A percentile compares a stretch with the other conserved stretches of the same genome.
phyloP scores from a whole-genome alignment of 1,284 basidiomycete species.

The Malassezia slooffiae region DNA sequence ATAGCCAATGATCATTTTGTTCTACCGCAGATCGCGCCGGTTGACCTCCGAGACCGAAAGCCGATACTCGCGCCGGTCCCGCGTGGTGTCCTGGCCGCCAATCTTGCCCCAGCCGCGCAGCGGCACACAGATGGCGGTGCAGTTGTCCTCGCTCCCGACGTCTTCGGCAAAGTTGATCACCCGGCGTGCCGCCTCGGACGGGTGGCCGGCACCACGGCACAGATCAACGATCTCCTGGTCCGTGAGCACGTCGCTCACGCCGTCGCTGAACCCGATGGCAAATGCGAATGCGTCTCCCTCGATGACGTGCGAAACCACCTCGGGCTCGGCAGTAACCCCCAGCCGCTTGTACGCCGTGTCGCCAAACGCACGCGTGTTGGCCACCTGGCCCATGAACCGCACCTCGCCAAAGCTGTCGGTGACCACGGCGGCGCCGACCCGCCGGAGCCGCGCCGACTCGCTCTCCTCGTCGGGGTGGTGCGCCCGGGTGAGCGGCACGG shows the following conservation, averaged over 20 bases:
- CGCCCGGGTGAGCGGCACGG: slow-evolving; percentile 55
- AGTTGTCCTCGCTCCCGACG: slow-evolving; percentile 74
- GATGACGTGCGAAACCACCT: slow-evolving; percentile 69
- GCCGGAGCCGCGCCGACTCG: slow-evolving; percentile 71
- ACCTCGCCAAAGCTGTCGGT: slow-evolving; percentile 92
- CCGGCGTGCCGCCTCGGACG: slow-evolving; percentile 65
- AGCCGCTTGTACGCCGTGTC: slow-evolving; percentile 72
- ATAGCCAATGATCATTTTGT: too few species aligned
- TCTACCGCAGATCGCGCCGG: too few species aligned
- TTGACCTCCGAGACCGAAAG: too few species aligned
- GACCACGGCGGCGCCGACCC: slow-evolving; percentile 76
- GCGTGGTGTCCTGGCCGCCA: slow-evolving; percentile 64
- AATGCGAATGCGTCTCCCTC: slow-evolving; percentile 47
- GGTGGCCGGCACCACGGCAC: slow-evolving; percentile 61
- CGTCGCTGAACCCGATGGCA: slow-evolving; percentile 54
- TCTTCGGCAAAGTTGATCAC: slow-evolving; percentile 83
- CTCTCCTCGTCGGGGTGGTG: slow-evolving; percentile 83
- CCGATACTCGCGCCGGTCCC: slow-evolving; percentile 28
- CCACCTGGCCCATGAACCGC: slow-evolving; percentile 89
- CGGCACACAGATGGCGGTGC: slow-evolving; percentile 82
- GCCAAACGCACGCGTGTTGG: slow-evolving; percentile 86
- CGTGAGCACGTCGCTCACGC: slow-evolving; percentile 75
- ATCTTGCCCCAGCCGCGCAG: slow-evolving; percentile 81
- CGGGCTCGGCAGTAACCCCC: slow-evolving; percentile 75
- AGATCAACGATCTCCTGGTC: slow-evolving; percentile 92